These are phyloP conservation scores for Leishmania braziliensis DNA, from an alignment of 208 protist species.

Conservation along the genomic window DNA sequence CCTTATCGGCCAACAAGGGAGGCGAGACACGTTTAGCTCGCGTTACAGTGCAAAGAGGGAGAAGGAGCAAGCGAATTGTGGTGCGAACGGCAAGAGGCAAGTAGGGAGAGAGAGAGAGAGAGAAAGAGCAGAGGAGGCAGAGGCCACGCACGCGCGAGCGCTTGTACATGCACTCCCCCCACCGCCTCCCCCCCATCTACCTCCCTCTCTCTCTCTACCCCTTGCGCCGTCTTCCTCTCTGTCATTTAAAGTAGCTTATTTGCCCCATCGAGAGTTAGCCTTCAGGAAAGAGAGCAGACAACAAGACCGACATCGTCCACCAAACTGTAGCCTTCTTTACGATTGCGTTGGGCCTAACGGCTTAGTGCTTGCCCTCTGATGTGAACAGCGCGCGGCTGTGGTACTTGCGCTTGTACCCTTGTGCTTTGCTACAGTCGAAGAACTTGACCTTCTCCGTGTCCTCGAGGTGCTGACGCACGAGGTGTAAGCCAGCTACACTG, in stretches of 20 bases:
- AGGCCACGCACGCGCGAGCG: background rate
- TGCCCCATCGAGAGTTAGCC: background rate
- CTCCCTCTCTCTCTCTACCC: background rate
- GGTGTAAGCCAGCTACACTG: constrained; percentile 72
- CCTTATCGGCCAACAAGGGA: background rate
- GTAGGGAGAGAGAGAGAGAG: background rate
- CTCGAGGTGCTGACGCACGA: constrained; percentile 65
- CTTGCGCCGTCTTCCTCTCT: background rate
- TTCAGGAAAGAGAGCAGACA: background rate
- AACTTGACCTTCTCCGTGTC: constrained; percentile 74
- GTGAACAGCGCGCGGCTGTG: constrained; percentile 55
- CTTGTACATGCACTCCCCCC: background rate
- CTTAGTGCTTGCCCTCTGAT: constrained; percentile 12
- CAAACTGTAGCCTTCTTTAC: background rate
- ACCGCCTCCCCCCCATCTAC: background rate
- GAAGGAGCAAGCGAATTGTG: background rate
- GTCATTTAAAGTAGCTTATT: background rate
- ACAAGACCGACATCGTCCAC: background rate
- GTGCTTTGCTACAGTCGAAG: constrained; percentile 82
- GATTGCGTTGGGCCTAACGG: background rate
- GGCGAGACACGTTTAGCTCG: background rate
- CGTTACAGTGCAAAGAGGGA: background rate
- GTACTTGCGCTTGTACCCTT: constrained; percentile 85
- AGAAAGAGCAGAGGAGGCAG: background rate
- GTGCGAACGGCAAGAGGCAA: background rate